Base-by-base conservation (phyloP, 805 yeast species). In the Saccharomycopsis oosterbeekiorum region DNA sequence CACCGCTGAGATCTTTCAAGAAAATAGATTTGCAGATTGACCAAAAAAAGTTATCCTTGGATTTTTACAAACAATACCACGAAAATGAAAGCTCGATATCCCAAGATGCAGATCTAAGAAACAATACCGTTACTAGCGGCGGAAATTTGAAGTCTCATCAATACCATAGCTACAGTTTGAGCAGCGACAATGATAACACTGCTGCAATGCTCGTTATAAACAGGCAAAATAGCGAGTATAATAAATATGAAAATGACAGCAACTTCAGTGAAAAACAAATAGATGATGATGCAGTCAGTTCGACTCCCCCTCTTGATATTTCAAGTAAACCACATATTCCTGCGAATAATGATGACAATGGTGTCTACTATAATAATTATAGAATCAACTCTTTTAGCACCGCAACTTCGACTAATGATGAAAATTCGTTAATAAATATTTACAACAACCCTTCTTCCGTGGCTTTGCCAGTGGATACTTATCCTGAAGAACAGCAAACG, bases 51-150 rank as follows among this genome's bases (percentile, higher is more conserved):
- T 42, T 57, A 11, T 63, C 62, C 2, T 54, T 66, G 14, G 68
- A 67, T 43, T 67, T 61, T 51, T 64, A 57, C 6, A 64, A 59
- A n/a, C 60, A 62, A 70, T 87, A 60, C 34, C 24, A 17, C 3
- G 59, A 50, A 37, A 42, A 36, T 29, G 24, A 21, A 29, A 39
- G 53, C 34, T 47, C 34, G 4, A 26, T 21, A 14, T 21, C 53
- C 15, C 41, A 14, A 29, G 34, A 29, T 37, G 34, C 53, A 10
- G 53, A 47, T 21, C 34, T 19, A n/a, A 12, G 19, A 15, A 12
- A 24, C 8, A 24, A 47, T 24, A 21, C 14, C 6, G n/a, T 19
- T 21, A 12, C 10, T 21, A 24, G 21, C 4, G 12, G 15, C 34
- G 10, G 26, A 11, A 11, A 21, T 24, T 10, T 14, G 14, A 21